Percentiles rank a stretch among this genome's conserved stretches.
Conservation (phyloP, 805 yeast species). For the Komagataella populi region DNA sequence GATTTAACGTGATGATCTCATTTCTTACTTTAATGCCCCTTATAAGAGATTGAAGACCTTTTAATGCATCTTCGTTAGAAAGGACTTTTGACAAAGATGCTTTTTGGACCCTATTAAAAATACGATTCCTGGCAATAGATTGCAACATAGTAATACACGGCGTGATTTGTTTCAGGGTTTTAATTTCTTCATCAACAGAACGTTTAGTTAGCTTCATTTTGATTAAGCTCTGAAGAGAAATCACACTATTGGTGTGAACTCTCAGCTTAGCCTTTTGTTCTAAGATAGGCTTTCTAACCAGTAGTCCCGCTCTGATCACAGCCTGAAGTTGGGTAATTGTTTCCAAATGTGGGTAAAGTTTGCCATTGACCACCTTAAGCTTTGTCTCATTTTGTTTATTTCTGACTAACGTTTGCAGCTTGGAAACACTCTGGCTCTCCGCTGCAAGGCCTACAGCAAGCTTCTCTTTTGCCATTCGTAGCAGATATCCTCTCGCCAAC, state of each 20-base stretch:
- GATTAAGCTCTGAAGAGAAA: neutral
- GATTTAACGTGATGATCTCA: constrained; percentile 6
- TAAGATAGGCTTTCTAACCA: neutral
- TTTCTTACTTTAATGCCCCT: constrained; percentile 17
- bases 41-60: constrained; percentile 8
- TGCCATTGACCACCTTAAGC: constrained; percentile 6
- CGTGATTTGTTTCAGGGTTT: neutral
- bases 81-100: neutral
- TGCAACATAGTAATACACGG: neutral
- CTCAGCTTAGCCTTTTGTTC: neutral
- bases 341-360: constrained; percentile 8
- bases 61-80: constrained; percentile 9
- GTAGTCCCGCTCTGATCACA: constrained; percentile 10
- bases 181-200: neutral
- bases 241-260: neutral
- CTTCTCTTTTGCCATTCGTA: constrained; percentile 13
- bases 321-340: constrained; percentile 20
- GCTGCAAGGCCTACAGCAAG: constrained; percentile 4
- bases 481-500: constrained; percentile 33
- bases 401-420: constrained; percentile 26
- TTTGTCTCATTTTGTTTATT: constrained; percentile 11
- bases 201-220: neutral
- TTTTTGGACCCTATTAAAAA: neutral
- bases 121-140: neutral
- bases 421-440: constrained; percentile 18